phyloP scores from a whole-genome alignment of 164 flowering plant genomes.

The Berberis thunbergii region DNA sequence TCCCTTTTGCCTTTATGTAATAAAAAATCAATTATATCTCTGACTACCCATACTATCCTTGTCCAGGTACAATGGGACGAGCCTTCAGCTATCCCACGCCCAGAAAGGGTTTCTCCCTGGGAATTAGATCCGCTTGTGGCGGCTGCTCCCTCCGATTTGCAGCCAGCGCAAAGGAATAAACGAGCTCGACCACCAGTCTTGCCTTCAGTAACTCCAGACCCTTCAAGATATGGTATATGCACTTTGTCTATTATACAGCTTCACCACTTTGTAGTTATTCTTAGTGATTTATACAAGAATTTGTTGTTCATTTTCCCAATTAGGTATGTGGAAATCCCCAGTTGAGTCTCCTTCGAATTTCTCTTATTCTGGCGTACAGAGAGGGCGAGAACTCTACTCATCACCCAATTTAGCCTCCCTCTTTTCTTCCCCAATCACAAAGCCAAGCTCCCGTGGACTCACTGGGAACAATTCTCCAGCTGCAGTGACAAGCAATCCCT shows the following conservation, averaged over 20 bases:
- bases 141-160: slow-evolving; percentile 42
- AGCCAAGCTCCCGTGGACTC: slow-evolving; percentile 26
- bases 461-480: slow-evolving; percentile 28
- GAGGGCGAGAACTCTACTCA: slow-evolving; percentile 41
- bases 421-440: slow-evolving; percentile 30
- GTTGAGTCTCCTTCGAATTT: slow-evolving; percentile 39
- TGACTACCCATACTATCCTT: background rate
- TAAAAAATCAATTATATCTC: background rate
- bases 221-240: slow-evolving; percentile 40
- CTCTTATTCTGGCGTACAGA: slow-evolving; percentile 40
- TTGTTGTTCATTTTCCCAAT: background rate
- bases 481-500: slow-evolving; percentile 38
- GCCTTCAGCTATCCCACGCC: slow-evolving; percentile 70
- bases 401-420: slow-evolving; percentile 31
- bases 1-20: no score
- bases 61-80: slow-evolving; percentile 97
- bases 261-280: background rate
- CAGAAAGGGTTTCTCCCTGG: slow-evolving; percentile 93
- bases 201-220: slow-evolving; percentile 43
- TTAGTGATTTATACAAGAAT: background rate
- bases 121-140: slow-evolving; percentile 80
- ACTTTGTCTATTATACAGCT: slow-evolving; percentile 1
- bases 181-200: slow-evolving; percentile 64
- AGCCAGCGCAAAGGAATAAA: slow-evolving; percentile 59
- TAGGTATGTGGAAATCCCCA: slow-evolving; percentile 64